These are phyloP conservation scores for Pseudozyma sp. DNA, from an alignment of 1,284 basidiomycete species.

Conservation along the genomic window DNA sequence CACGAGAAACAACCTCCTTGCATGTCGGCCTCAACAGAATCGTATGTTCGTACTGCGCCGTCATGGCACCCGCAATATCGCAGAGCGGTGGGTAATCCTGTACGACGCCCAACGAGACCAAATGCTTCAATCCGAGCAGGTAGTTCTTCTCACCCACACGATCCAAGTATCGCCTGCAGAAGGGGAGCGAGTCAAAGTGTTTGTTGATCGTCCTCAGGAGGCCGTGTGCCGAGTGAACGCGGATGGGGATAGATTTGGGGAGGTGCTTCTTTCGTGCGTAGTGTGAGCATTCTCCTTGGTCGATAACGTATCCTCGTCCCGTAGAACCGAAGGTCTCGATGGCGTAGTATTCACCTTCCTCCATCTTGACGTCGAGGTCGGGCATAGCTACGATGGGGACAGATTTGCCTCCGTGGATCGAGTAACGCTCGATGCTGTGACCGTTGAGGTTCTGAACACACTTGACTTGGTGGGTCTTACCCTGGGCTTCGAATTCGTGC, in stretches of 20 bases:
- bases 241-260: constrained; percentile 75
- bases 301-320: constrained; percentile 91
- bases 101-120: constrained; percentile 89
- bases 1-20: constrained; percentile 88
- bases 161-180: constrained; percentile 91
- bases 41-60: constrained; percentile 68
- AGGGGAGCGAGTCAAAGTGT: constrained; percentile 94
- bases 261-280: constrained; percentile 78
- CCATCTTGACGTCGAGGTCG: constrained; percentile 93
- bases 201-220: constrained; percentile 89
- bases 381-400: constrained; percentile 84
- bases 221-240: constrained; percentile 80
- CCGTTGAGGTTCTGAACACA: constrained; percentile 68
- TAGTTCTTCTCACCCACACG: constrained; percentile 91
- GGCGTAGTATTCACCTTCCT: constrained; percentile 98
- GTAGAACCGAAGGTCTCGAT: constrained; percentile 99
- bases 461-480: constrained; percentile 78
- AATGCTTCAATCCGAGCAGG: constrained; percentile 85
- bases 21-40: constrained; percentile 65
- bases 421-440: constrained; percentile 66
- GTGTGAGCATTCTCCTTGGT: constrained; percentile 89
- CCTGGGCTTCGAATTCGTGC: constrained; percentile 92
- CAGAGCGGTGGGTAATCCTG: constrained; percentile 93
- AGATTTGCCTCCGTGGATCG: constrained; percentile 76
- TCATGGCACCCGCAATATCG: constrained; percentile 72